Conservation (phyloP, 805 yeast species). For the Pichia deserticola region DNA sequence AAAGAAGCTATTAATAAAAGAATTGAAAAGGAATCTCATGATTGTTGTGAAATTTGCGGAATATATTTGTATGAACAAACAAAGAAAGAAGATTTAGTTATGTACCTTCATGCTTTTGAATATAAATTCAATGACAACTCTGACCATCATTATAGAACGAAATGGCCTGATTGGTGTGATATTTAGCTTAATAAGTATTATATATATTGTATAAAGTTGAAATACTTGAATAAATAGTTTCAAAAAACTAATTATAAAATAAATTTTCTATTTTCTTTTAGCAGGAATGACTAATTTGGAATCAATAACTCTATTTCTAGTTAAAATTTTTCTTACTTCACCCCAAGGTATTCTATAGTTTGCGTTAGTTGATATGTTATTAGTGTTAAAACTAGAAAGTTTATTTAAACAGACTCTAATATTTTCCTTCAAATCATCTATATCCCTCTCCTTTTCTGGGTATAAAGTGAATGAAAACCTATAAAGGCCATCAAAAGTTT, state of each 20-base stretch:
- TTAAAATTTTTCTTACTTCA: conserved; percentile 8
- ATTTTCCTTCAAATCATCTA: conserved; percentile 9
- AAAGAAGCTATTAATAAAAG: conserved; percentile 5
- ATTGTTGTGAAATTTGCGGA: conserved; percentile 31
- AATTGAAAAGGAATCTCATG: conserved; percentile 2
- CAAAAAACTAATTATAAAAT: too few species aligned
- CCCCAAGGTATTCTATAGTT: conserved; percentile 15
- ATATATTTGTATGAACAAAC: conserved; percentile 27
- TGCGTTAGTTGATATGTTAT: too few species aligned
- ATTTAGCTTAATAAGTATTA: conserved; percentile 7
- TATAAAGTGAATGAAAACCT: conserved; percentile 9
- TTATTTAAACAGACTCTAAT: conserved; percentile 13
- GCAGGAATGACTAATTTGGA: not conserved
- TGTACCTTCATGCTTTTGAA: conserved; percentile 43
- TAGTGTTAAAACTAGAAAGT: conserved; percentile 7
- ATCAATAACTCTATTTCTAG: not conserved
- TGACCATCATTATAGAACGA: conserved; percentile 30
- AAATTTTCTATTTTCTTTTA: too few species aligned
- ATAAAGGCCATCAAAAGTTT: conserved; percentile 23
- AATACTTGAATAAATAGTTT: too few species aligned
- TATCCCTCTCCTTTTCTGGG: conserved; percentile 13
- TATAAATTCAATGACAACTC: conserved; percentile 25
- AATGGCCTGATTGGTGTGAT: conserved; percentile 42
- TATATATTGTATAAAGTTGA: too few species aligned
- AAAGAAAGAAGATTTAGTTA: conserved; percentile 25